Conservation (phyloP, 78 protist genomes). For the Dictyostelium purpureum region DNA sequence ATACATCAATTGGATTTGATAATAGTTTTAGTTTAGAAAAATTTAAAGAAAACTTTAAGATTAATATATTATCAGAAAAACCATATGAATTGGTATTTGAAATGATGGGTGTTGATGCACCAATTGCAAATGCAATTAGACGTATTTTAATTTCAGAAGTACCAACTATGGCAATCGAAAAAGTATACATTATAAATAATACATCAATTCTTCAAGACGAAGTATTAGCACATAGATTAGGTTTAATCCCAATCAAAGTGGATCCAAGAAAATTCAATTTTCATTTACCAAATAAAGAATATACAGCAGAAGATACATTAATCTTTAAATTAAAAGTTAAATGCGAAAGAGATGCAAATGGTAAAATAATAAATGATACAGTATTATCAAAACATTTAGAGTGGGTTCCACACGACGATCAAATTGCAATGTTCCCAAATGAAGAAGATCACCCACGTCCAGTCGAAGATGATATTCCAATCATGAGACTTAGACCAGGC, state of each 20-base stretch:
- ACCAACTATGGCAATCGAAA: constrained; percentile 97
- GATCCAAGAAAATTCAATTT: constrained; percentile 87
- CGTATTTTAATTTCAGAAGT: constrained; percentile 92
- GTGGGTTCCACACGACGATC: constrained; percentile 94
- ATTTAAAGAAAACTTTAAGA: constrained; percentile 75
- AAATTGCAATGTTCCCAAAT: constrained; percentile 48
- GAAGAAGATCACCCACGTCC: constrained; percentile 80
- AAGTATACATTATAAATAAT: constrained; percentile 89
- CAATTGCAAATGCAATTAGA: constrained; percentile 96
- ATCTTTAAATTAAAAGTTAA: constrained; percentile 73
- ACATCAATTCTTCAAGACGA: constrained; percentile 96
- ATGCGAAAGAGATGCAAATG: constrained; percentile 62
- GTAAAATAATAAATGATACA: constrained; percentile 45
- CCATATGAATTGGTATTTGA: constrained; percentile 87
- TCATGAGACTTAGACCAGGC: constrained; percentile 92
- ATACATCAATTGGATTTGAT: constrained; percentile 78
- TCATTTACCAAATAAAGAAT: constrained; percentile 67
- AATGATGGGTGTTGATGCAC: constrained; percentile 90
- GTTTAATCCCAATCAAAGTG: constrained; percentile 91
- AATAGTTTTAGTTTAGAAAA: constrained; percentile 81
- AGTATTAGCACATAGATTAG: constrained; percentile 91
- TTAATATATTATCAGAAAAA: constrained; percentile 59
- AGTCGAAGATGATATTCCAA: constrained; percentile 92
- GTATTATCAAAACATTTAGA: constrained; percentile 58
- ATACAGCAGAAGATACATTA: constrained; percentile 81